Evolutionary conservation across 2,329 filamentous ascomycete species (phyloP).

Genomic region (Talaromyces pinophilus): DNA sequence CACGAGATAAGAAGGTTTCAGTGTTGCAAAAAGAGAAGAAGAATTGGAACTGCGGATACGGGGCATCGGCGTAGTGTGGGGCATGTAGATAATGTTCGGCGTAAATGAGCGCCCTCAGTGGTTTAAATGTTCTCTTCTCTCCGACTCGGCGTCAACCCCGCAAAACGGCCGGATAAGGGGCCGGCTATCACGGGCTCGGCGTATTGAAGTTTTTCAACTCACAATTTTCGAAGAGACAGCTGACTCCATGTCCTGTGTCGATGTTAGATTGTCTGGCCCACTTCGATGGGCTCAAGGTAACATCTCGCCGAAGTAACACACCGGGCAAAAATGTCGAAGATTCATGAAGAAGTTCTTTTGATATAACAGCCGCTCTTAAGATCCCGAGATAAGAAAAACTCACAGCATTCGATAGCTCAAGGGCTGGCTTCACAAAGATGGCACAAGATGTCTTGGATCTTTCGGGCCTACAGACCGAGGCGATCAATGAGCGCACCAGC

Average conservation of each 20-base stretch:
- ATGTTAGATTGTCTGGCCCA: neutral
- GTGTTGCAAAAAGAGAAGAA: neutral
- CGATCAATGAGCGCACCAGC: slow-evolving; percentile 37
- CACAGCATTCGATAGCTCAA: neutral
- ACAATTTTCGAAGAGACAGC: neutral
- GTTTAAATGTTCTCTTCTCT: neutral
- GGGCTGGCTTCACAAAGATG: slow-evolving; percentile 9
- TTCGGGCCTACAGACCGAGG: slow-evolving; percentile 41
- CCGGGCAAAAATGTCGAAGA: neutral
- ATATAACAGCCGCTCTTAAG: neutral
- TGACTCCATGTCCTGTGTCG: neutral
- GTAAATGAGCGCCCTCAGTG: neutral
- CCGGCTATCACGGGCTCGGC: neutral
- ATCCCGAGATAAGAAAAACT: neutral
- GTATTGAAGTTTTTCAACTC: neutral
- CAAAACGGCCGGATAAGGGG: slow-evolving; percentile 17
- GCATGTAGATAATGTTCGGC: neutral
- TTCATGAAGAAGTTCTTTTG: neutral
- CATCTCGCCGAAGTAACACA: neutral
- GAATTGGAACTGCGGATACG: neutral
- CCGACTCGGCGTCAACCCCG: slow-evolving; percentile 13
- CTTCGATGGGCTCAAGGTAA: neutral
- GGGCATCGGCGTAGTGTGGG: slow-evolving; percentile 17
- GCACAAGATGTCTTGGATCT: slow-evolving; percentile 30
- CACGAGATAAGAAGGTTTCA: slow-evolving; percentile 11